Base-by-base conservation (phyloP, 345 rosid species). In the Raphanus raphanistrum region DNA sequence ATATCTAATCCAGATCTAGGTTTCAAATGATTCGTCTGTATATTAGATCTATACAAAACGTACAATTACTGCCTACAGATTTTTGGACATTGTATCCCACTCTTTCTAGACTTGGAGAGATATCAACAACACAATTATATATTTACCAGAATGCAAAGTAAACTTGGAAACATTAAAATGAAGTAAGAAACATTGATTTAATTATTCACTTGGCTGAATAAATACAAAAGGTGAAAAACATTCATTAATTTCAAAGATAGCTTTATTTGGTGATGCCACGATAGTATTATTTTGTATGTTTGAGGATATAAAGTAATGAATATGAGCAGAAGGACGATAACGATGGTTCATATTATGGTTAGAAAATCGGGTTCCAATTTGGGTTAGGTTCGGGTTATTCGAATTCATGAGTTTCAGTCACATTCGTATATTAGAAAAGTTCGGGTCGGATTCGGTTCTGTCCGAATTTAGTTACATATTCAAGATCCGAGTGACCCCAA, bases 181-280 rank as follows among this genome's bases (percentile, higher is more conserved):
- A 78, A 66, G 54, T 66, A 31, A 66, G 32, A 72, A 66, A 59
- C 81, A 78, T 72, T 72, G n/a, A 77, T 27, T 57, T 59, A 78
- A 57, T 58, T 13, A 67, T 71, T 77, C 72, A 57, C 41, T 72
- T 72, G 68, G 77, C 48, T 60, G 66, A 57, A 66, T 58, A 13
- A 66, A 72, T 66, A 78, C 77, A 71, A 72, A 72, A 28, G 31
- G 31, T 28, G 31, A 28, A 28, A 71, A 1, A 80, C 79, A 72
- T 45, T 66, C 3, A 78, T 25, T 33, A 72, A 32, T 66, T 66
- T 78, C 77, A 72, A 72, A 72, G 68, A 4, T 28, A 28, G 31
- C 72, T 45, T 72, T 66, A 17, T 78, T 66, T 72, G 81, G 81
- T 72, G 73, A 72, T 70, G 76, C 72, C 68, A 72, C 52, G 75